phyloP scores from a whole-genome alignment of 2,329 filamentous ascomycete genomes.

The Cladosporium sp. region DNA sequence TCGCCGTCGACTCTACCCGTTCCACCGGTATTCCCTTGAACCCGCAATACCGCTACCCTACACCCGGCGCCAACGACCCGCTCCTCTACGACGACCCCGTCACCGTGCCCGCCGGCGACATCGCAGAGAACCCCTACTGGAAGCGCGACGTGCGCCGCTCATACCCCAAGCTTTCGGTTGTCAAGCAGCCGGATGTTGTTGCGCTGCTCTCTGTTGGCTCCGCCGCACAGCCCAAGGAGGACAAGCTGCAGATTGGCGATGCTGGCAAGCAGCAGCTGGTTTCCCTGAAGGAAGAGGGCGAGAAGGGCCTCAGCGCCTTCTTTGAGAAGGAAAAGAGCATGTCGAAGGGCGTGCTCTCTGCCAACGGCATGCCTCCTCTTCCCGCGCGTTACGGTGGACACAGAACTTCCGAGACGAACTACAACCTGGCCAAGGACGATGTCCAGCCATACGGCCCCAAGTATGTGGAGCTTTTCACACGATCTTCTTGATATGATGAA shows the following conservation, averaged over 20 bases:
- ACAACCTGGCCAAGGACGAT: conserved; percentile 63
- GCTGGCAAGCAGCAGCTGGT: conserved; percentile 70
- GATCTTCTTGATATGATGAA: conserved; percentile 1
- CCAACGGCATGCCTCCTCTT: conserved; percentile 78
- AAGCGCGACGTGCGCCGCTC: conserved; percentile 81
- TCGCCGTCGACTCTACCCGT: conserved; percentile 80
- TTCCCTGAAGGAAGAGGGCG: conserved; percentile 67
- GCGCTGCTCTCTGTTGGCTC: conserved; percentile 81
- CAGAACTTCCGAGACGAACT: conserved; percentile 39
- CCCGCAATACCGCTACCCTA: conserved; percentile 82
- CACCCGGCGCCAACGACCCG: conserved; percentile 69
- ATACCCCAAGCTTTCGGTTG: conserved; percentile 74
- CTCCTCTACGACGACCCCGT: conserved; percentile 74
- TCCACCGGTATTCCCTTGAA: conserved; percentile 91
- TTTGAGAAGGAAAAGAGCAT: conserved; percentile 61
- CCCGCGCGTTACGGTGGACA: conserved; percentile 47
- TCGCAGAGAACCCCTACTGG: conserved; percentile 93
- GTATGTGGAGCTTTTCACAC: conserved; percentile 28
- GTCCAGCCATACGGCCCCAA: conserved; percentile 61
- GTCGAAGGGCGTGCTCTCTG: conserved; percentile 59
- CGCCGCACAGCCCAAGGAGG: conserved; percentile 72
- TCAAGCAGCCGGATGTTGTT: conserved; percentile 80
- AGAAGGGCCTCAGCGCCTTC: conserved; percentile 65
- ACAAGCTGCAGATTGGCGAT: conserved; percentile 67
- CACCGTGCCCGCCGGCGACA: conserved; percentile 75